A percentile compares a stretch with the other conserved stretches of the same genome.
Conservation (phyloP, 805 yeast genomes). For the Saturnispora quitensis region DNA sequence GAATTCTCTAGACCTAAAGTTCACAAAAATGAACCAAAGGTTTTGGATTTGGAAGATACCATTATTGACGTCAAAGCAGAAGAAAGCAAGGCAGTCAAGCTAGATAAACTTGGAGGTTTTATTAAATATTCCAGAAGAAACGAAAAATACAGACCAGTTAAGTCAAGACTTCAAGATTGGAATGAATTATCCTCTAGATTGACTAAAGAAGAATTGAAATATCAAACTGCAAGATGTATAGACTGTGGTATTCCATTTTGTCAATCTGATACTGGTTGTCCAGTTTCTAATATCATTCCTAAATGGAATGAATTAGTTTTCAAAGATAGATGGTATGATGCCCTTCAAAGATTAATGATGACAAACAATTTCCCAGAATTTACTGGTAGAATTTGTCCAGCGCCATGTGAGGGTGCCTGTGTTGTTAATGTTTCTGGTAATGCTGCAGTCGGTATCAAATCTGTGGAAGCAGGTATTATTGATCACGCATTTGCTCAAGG, state of each 20-base stretch:
- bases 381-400: conserved; percentile 97
- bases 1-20: conserved; percentile 58
- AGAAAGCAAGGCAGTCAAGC: conserved; percentile 50
- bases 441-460: conserved; percentile 94
- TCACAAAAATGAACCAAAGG: conserved; percentile 60
- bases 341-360: conserved; percentile 83
- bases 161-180: conserved; percentile 82
- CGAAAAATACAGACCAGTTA: conserved; percentile 75
- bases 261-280: conserved; percentile 97
- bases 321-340: conserved; percentile 91
- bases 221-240: conserved; percentile 97
- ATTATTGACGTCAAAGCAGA: conserved; percentile 60
- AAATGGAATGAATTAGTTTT: conserved; percentile 96
- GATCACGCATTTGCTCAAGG: conserved; percentile 95
- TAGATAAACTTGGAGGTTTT: conserved; percentile 84
- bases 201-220: conserved; percentile 75
- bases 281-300: conserved; percentile 93
- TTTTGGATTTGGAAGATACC: conserved; percentile 84
- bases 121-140: conserved; percentile 86
- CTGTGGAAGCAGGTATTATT: conserved; percentile 91
- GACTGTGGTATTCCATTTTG: conserved; percentile 99
- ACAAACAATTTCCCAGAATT: conserved; percentile 98
- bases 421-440: conserved; percentile 77
- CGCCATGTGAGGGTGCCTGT: conserved; percentile 98
- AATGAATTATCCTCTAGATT: conserved; percentile 76